Percentiles rank a stretch among this genome's conserved stretches.
These are phyloP conservation scores for Eucalyptus pumila DNA, from an alignment of 345 rosid genomes.

Conservation along the genomic window DNA sequence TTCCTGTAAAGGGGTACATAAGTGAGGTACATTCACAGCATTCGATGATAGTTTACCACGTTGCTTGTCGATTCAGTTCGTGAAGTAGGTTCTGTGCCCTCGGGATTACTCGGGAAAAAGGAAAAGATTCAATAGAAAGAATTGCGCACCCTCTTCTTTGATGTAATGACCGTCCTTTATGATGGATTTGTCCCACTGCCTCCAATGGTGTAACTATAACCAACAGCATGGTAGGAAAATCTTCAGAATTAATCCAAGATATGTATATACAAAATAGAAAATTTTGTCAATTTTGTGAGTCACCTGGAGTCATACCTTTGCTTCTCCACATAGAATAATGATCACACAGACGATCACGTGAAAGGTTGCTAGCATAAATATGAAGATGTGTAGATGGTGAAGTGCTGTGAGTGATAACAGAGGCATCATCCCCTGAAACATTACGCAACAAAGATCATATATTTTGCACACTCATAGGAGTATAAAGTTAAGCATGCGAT, in stretches of 20 bases:
- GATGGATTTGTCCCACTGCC: constrained; percentile 55
- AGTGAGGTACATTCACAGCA: not conserved
- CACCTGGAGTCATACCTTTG: constrained; percentile 31
- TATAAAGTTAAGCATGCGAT: not conserved
- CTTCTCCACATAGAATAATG: constrained; percentile 53
- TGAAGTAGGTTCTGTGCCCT: not conserved
- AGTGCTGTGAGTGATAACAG: constrained; percentile 51
- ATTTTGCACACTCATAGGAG: not conserved
- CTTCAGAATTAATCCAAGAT: not conserved
- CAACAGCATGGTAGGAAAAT: not conserved
- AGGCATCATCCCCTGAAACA: constrained; percentile 51
- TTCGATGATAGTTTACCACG: not conserved
- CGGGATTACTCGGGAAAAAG: not conserved
- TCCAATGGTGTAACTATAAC: constrained; percentile 62
- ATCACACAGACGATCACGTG: constrained; percentile 52
- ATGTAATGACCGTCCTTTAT: constrained; percentile 7
- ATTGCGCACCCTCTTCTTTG: constrained; percentile 27
- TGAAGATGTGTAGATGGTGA: constrained; percentile 80
- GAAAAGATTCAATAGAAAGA: not conserved
- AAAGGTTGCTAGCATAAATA: constrained; percentile 60
- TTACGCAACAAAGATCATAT: not conserved
- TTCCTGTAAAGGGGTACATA: not conserved
- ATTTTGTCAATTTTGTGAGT: not conserved
- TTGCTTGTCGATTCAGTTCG: not conserved
- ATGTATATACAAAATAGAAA: not conserved